Base-by-base conservation (phyloP, 1,284 basidiomycete genomes). In the Cryptococcus jaspeensis region DNA sequence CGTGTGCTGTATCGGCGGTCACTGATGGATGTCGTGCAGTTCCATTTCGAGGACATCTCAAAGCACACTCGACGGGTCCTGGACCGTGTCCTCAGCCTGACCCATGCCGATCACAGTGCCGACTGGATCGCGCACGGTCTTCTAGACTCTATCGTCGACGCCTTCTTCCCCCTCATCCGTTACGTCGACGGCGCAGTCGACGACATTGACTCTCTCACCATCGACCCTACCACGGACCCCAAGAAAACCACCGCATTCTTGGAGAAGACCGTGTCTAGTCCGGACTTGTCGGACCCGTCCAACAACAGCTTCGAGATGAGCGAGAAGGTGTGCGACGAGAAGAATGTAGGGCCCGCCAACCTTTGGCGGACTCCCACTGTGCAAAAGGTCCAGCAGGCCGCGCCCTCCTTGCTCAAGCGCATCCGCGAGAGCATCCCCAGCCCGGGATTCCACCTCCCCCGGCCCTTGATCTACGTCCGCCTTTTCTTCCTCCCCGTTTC, bases 101-200 rank as follows among this genome's bases (percentile, higher is more conserved):
- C 65, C n/a, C 54, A 63, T 1, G 81, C 67, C 74, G n/a, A 70
- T 62, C 83, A 82, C 55, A 76, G 82, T 47, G 86, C 90, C 47
- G 92, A 95, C 72, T 97, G 92, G 92, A 92, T 98, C 63, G 91
- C 92, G 0, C 92, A 98, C 74, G 90, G 88, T 16, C 82, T 97
- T 52, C 81, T 97, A 70, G 94, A 97, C 71, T 95, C 92, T 1
- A 86, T 97, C 50, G 92, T 97, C 35, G 94, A 98, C 72, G 87
- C 91, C 1, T 96, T 96, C 78, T 92, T 93, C 75, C 93, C 94
- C 1, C 82, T 92, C 55, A 80, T 95, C 48, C 83, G 87, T 53
- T 87, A 87, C 56, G 87, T 97, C 44, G 92, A 92, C 70, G 82
- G 82, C 49, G 92, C 96, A 70, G 87, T 92, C 0, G 82, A 85